Evolutionary conservation across 352 stramenopile genomes (phyloP).

Genomic region (Phytopythium chamaehyphon): DNA sequence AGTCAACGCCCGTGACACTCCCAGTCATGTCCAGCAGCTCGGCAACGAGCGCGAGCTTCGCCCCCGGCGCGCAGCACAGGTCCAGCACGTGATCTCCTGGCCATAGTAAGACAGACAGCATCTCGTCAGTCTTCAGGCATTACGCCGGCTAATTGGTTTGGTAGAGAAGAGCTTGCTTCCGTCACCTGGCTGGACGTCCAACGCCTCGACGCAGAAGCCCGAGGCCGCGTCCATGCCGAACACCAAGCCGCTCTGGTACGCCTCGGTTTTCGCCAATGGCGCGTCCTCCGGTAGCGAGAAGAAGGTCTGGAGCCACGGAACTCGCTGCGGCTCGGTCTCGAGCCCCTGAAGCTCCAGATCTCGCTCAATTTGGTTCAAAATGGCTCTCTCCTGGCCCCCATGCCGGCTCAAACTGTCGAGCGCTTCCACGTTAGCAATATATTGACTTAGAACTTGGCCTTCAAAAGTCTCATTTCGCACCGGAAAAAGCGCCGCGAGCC

Average conservation of each 20-base stretch:
- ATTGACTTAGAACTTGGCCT: no score
- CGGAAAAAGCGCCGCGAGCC: constrained; percentile 54
- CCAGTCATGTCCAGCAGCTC: constrained; percentile 61
- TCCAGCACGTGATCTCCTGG: constrained; percentile 87
- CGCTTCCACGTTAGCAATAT: no score
- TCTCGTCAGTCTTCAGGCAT: no score
- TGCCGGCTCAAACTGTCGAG: no score
- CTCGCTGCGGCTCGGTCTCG: constrained; percentile 9
- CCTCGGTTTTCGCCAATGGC: constrained; percentile 34
- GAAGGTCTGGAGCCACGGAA: constrained; percentile 58
- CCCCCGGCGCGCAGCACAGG: constrained; percentile 91
- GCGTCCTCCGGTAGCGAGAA: constrained; percentile 51
- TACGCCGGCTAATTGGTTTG: no score
- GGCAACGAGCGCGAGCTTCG: constrained; percentile 91
- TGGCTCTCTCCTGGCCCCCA: neutral
- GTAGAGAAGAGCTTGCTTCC: no score
- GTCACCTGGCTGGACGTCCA: constrained; percentile 53
- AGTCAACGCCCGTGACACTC: constrained; percentile 86
- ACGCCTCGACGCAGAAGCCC: constrained; percentile 57
- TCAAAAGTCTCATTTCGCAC: constrained; percentile 14
- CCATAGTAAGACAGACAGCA: no score
- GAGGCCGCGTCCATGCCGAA: constrained; percentile 86
- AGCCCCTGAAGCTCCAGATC: constrained; percentile 5
- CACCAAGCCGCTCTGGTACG: constrained; percentile 52
- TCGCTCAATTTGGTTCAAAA: constrained; percentile 1